A percentile compares a stretch with the other conserved stretches of the same genome.
These are phyloP conservation scores for Leccinum fibrillosum DNA, from an alignment of 768 basidiomycete genomes.

Conservation along the genomic window DNA sequence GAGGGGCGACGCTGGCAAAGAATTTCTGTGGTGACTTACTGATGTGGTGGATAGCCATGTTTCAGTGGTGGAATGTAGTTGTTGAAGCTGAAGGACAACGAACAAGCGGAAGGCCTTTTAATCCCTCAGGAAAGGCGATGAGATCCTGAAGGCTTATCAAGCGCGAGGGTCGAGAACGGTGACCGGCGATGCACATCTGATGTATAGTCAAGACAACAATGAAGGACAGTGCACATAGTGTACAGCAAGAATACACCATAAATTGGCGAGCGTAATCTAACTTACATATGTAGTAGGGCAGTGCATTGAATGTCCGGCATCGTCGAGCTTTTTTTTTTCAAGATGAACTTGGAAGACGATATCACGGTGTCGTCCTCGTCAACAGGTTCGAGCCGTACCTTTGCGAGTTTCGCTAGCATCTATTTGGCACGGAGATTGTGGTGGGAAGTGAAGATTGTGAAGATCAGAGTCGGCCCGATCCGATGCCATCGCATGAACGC, in stretches of 20 bases:
- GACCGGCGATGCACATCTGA: not conserved
- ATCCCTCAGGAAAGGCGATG: constrained; percentile 1
- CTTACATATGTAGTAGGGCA: too few species aligned
- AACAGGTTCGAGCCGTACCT: not conserved
- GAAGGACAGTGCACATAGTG: constrained; percentile 3
- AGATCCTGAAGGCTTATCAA: not conserved
- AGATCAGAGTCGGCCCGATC: not conserved
- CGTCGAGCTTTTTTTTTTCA: too few species aligned
- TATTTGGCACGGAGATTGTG: not conserved
- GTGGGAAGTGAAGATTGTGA: not conserved
- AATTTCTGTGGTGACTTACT: constrained; percentile 10
- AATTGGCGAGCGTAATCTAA: too few species aligned
- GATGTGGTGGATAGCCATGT: constrained; percentile 19
- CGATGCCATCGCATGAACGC: constrained; percentile 22
- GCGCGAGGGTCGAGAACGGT: not conserved
- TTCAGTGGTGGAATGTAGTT: not conserved
- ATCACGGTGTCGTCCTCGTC: not conserved
- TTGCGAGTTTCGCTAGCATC: not conserved
- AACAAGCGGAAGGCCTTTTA: not conserved
- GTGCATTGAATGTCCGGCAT: too few species aligned
- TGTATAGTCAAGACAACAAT: constrained; percentile 9
- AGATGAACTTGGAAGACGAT: not conserved
- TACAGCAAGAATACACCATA: constrained; percentile 2
- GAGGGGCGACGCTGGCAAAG: not conserved
- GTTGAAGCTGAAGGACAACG: not conserved